These are phyloP conservation scores for Amylostereum chailletii DNA, from an alignment of 1,284 basidiomycete species.

Conservation along the genomic window DNA sequence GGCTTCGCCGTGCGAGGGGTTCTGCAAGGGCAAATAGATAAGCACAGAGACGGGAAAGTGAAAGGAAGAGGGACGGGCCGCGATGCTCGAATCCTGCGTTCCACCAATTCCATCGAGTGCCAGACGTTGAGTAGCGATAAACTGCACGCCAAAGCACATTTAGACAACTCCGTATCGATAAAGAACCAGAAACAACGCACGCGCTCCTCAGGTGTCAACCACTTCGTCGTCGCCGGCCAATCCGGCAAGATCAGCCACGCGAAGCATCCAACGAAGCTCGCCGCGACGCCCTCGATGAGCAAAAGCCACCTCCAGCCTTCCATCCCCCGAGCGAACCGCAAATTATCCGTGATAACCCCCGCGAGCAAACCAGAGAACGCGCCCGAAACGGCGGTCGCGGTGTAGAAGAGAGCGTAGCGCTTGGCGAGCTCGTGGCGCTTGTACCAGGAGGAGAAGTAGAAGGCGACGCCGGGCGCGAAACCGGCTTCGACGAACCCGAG, in stretches of 20 bases:
- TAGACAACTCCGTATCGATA: neutral
- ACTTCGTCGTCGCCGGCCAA: constrained; percentile 28
- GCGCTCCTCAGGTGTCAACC: constrained; percentile 28
- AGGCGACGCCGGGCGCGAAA: constrained; percentile 15
- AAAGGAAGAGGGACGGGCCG: too few relatives aligned
- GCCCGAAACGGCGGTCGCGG: constrained; percentile 15
- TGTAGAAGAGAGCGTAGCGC: constrained; percentile 18
- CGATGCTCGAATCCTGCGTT: constrained; percentile 9
- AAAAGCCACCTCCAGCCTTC: constrained; percentile 12
- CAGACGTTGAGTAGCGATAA: constrained; percentile 29
- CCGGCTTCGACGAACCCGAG: constrained; percentile 23
- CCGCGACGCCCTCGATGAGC: constrained; percentile 23
- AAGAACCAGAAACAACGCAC: neutral
- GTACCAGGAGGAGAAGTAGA: constrained; percentile 17
- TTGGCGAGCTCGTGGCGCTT: constrained; percentile 17
- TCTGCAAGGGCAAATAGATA: neutral
- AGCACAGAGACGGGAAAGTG: neutral
- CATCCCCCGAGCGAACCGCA: neutral
- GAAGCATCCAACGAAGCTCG: constrained; percentile 18
- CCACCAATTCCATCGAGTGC: constrained; percentile 26
- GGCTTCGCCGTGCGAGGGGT: constrained; percentile 24
- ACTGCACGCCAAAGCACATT: constrained; percentile 4
- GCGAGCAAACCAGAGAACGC: constrained; percentile 26
- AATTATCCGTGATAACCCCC: constrained; percentile 1
- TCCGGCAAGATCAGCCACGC: constrained; percentile 24